Evolutionary conservation across 164 flowering plant genomes (phyloP).

Genomic region (Protea cynaroides): DNA sequence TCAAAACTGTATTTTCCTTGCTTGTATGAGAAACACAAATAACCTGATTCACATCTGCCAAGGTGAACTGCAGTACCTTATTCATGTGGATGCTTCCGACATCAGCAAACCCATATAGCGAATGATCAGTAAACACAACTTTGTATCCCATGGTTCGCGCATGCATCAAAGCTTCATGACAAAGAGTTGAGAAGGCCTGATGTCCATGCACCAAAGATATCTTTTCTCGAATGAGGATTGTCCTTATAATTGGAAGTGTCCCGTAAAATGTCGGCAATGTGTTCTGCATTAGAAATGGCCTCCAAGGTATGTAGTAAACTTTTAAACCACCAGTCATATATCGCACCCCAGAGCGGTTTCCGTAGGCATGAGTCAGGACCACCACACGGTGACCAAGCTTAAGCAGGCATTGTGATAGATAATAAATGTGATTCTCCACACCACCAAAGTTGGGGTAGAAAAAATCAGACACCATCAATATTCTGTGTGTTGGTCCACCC

Average conservation of each 20-base stretch:
- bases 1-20: constrained; percentile 90
- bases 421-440: constrained; percentile 93
- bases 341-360: constrained; percentile 82
- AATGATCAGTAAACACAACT: constrained; percentile 92
- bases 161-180: constrained; percentile 97
- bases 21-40: constrained; percentile 99
- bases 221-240: constrained; percentile 73
- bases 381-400: constrained; percentile 96
- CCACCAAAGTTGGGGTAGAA: constrained; percentile 98
- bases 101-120: constrained; percentile 96
- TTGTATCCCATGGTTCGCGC: constrained; percentile 95
- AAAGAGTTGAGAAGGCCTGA: constrained; percentile 95
- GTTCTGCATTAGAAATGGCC: constrained; percentile 81
- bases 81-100: constrained; percentile 96
- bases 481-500: constrained; percentile 41
- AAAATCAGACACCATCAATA: constrained; percentile 96
- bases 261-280: constrained; percentile 88
- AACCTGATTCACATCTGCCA: constrained; percentile 87
- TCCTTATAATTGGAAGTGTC: constrained; percentile 79
- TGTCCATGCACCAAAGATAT: constrained; percentile 90
- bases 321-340: constrained; percentile 91
- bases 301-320: constrained; percentile 91
- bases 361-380: constrained; percentile 94
- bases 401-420: constrained; percentile 84
- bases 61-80: constrained; percentile 87